A percentile compares a stretch with the other conserved stretches of the same genome.
Evolutionary conservation across 148 eudicot genomes (phyloP).

Genomic region (Silene uniflora): DNA sequence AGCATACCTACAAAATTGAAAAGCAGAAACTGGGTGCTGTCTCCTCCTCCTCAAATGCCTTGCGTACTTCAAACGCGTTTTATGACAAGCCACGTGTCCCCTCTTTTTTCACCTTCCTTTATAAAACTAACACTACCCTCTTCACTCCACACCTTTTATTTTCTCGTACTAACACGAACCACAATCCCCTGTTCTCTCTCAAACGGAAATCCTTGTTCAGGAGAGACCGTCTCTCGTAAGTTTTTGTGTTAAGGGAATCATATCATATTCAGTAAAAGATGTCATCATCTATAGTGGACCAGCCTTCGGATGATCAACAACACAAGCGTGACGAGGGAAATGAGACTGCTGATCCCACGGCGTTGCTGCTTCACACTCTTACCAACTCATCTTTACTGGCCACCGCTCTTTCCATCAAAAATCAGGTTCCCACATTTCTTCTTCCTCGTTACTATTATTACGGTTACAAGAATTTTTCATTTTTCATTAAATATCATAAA

Average conservation of each 20-base stretch:
- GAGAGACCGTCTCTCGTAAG: no score
- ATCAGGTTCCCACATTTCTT: constrained; percentile 35
- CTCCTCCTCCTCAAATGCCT: no score
- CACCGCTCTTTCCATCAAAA: constrained; percentile 54
- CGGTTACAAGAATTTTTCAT: no score
- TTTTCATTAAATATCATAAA: no score
- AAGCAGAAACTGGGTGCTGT: background rate
- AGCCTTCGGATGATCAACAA: constrained; percentile 13
- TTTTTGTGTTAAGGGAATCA: no score
- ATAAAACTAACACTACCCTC: no score
- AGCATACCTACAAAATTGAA: background rate
- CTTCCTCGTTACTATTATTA: no score
- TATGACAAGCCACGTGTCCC: background rate
- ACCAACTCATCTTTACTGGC: constrained; percentile 32
- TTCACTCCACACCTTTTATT: no score
- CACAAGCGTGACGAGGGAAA: constrained; percentile 2
- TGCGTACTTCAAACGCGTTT: background rate
- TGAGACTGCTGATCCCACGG: background rate
- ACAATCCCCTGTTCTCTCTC: no score
- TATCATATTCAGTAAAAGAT: background rate
- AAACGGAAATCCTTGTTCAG: no score
- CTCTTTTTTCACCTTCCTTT: no score
- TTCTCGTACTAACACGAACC: no score
- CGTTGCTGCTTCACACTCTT: constrained; percentile 16
- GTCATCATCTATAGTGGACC: constrained; percentile 18